Conservation (phyloP, 495 filamentous ascomycete species). For the Penicillium paxilli region DNA sequence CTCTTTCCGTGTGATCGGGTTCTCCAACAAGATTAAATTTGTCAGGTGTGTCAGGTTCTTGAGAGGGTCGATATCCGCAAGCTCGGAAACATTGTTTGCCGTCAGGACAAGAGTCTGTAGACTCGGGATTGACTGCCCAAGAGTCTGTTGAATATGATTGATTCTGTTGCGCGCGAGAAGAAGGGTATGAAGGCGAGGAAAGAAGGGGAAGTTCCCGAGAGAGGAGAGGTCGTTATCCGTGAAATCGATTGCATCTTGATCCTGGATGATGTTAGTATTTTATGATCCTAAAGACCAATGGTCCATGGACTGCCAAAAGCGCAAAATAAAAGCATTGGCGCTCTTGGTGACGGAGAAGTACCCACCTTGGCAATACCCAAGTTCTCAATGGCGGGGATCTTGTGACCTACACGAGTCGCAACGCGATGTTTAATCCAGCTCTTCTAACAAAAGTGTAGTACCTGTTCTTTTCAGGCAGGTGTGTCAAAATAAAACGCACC, state of each 20-base stretch:
- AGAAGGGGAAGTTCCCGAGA: slow-evolving; percentile 92
- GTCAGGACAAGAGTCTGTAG: slow-evolving; percentile 77
- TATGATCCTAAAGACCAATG: not conserved
- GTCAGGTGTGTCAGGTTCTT: slow-evolving; percentile 66
- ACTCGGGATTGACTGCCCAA: slow-evolving; percentile 74
- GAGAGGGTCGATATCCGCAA: slow-evolving; percentile 87
- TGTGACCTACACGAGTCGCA: slow-evolving; percentile 77
- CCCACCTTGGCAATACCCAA: slow-evolving; percentile 87
- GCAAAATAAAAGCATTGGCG: not conserved
- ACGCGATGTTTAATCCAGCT: slow-evolving; percentile 81
- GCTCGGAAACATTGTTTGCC: slow-evolving; percentile 70
- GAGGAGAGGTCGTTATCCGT: slow-evolving; percentile 95
- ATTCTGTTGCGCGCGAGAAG: slow-evolving; percentile 89
- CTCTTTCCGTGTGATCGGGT: slow-evolving; percentile 90
- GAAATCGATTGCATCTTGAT: slow-evolving; percentile 94
- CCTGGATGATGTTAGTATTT: slow-evolving; percentile 37
- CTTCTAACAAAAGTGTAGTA: slow-evolving; percentile 78
- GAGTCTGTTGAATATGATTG: slow-evolving; percentile 69
- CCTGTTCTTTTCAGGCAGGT: slow-evolving; percentile 85
- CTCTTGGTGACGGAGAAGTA: not conserved
- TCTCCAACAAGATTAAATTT: slow-evolving; percentile 79
- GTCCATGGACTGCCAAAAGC: not conserved
- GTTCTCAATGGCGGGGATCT: slow-evolving; percentile 98
- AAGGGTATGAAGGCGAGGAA: slow-evolving; percentile 80
- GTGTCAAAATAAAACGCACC: slow-evolving; percentile 67